These are phyloP conservation scores for Trichoderma reesei DNA, from an alignment of 495 filamentous ascomycete species.

Conservation along the genomic window DNA sequence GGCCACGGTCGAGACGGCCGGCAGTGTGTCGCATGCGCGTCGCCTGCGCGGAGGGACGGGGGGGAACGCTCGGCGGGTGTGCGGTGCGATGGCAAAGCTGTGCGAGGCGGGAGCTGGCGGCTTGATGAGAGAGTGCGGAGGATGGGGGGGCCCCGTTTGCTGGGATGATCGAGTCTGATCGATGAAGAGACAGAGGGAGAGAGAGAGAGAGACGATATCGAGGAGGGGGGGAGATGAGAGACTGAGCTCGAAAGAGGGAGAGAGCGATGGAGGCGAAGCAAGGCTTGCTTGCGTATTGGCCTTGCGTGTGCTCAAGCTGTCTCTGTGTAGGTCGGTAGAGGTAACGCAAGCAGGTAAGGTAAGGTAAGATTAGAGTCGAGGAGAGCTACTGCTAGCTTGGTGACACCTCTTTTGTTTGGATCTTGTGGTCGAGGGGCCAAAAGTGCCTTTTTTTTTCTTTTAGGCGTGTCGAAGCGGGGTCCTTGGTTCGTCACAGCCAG, in stretches of 20 bases:
- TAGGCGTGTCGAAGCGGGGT: neutral
- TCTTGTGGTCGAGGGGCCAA: neutral
- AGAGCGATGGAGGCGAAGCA: neutral
- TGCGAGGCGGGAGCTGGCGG: neutral
- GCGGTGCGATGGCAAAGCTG: constrained; percentile 7
- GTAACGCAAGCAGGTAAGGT: neutral
- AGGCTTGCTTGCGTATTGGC: neutral
- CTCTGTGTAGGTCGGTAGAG: neutral
- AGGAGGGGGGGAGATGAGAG: neutral
- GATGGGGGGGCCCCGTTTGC: no score
- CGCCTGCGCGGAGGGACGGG: constrained; percentile 13
- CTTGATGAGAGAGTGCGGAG: no score
- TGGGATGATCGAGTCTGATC: no score
- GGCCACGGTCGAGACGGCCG: constrained; percentile 4
- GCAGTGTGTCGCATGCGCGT: constrained; percentile 9
- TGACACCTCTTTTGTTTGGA: neutral
- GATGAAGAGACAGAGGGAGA: neutral
- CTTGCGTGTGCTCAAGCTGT: constrained; percentile 6
- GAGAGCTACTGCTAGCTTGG: neutral
- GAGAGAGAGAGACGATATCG: neutral
- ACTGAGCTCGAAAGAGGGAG: neutral
- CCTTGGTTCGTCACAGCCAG: neutral
- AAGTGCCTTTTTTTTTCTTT: no score
- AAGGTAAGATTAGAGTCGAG: no score
- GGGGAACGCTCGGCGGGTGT: neutral